Evolutionary conservation across 768 basidiomycete genomes (phyloP).

Genomic region (Podaxis mareebaensis): DNA sequence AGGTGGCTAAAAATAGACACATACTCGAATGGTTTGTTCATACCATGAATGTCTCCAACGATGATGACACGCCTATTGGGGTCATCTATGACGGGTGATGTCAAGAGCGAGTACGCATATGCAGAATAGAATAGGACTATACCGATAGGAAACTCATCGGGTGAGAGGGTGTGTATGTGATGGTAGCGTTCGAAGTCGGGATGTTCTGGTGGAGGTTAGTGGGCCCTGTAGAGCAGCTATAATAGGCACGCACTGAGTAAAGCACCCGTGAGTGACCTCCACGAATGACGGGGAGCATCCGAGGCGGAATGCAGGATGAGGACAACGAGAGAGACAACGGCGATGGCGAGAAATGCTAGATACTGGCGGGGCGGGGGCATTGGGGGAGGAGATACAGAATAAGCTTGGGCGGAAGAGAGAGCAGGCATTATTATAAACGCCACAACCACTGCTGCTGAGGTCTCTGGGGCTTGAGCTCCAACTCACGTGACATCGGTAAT

Average conservation of each 20-base stretch:
- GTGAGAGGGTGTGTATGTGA: slow-evolving; percentile 40
- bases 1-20: slow-evolving; percentile 24
- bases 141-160: slow-evolving; percentile 59
- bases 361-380: slow-evolving; percentile 15
- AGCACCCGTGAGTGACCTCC: not conserved
- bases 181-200: slow-evolving; percentile 61
- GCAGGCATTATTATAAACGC: slow-evolving; percentile 17
- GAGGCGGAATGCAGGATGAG: not conserved
- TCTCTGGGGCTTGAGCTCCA: not conserved
- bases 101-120: not conserved
- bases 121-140: slow-evolving; percentile 2
- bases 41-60: slow-evolving; percentile 90
- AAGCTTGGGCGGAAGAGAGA: slow-evolving; percentile 16
- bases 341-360: slow-evolving; percentile 4
- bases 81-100: slow-evolving; percentile 39
- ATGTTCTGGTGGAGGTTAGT: slow-evolving; percentile 29
- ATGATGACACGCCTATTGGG: slow-evolving; percentile 62
- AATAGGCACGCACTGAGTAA: not conserved
- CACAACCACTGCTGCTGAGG: not conserved
- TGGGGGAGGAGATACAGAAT: slow-evolving; percentile 19
- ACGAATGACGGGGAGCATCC: not conserved
- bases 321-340: not conserved
- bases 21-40: slow-evolving; percentile 66
- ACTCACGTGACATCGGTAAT: not conserved
- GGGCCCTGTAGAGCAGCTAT: not conserved